phyloP scores from a whole-genome alignment of 192 early-diverging fungal species.

The Cetraspora pellucida region DNA sequence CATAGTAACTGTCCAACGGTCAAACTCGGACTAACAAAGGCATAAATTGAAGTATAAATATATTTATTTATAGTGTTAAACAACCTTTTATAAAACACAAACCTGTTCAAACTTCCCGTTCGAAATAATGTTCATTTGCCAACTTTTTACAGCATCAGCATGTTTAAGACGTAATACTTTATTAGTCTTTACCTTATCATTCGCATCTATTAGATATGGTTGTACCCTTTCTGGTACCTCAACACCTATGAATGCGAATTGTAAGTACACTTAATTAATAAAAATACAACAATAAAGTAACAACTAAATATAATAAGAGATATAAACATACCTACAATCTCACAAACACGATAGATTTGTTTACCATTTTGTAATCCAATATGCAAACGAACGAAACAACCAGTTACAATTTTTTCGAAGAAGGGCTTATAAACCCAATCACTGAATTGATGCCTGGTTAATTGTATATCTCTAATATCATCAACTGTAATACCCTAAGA shows the following conservation, averaged over 20 bases:
- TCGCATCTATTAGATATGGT: slow-evolving; percentile 59
- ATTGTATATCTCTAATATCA: slow-evolving; percentile 61
- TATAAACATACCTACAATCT: slow-evolving; percentile 45
- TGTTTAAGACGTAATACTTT: slow-evolving; percentile 66
- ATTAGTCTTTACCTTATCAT: slow-evolving; percentile 66
- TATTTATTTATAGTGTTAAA: not conserved
- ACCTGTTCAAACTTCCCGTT: slow-evolving; percentile 68
- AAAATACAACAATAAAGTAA: not conserved
- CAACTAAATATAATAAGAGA: not conserved
- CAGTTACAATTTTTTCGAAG: slow-evolving; percentile 66
- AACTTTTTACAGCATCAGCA: slow-evolving; percentile 67
- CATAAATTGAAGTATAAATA: not conserved
- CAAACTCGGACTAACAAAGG: slow-evolving; percentile 55
- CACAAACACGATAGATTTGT: slow-evolving; percentile 62
- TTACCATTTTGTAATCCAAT: slow-evolving; percentile 61
- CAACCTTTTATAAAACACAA: not conserved
- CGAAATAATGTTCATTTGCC: slow-evolving; percentile 78
- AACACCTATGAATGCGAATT: slow-evolving; percentile 29
- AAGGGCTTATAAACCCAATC: slow-evolving; percentile 75
- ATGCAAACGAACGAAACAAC: slow-evolving; percentile 68
- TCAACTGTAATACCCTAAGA: slow-evolving; percentile 54
- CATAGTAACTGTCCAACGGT: slow-evolving; percentile 55
- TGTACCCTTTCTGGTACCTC: slow-evolving; percentile 6
- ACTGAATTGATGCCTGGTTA: slow-evolving; percentile 68
- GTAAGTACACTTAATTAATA: slow-evolving; percentile 16